A percentile compares a stretch with the other conserved stretches of the same genome.
These are phyloP conservation scores for Pseudozyma sp. DNA, from an alignment of 1,284 basidiomycete species.

Conservation along the genomic window DNA sequence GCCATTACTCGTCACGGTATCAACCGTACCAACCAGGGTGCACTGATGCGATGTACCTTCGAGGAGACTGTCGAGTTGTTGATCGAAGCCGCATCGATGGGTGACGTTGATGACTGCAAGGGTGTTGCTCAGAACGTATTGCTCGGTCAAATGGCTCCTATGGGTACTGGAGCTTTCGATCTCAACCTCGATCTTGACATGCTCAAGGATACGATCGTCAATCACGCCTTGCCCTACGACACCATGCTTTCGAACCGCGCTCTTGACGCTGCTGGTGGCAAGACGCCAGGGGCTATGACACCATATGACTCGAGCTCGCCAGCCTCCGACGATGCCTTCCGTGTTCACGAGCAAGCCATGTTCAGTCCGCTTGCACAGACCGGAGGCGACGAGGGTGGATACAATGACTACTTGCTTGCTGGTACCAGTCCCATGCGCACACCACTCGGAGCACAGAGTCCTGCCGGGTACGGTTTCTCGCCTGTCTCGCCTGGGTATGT, in stretches of 20 bases:
- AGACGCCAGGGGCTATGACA: constrained; percentile 67
- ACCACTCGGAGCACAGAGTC: constrained; percentile 63
- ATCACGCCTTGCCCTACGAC: constrained; percentile 83
- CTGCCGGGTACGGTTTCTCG: constrained; percentile 65
- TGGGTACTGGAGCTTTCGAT: constrained; percentile 80
- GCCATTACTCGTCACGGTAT: constrained; percentile 99
- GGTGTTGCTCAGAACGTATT: constrained; percentile 98
- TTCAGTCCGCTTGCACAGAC: constrained; percentile 94
- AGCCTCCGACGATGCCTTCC: constrained; percentile 71
- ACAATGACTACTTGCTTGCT: constrained; percentile 76
- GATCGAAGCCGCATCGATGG: constrained; percentile 97
- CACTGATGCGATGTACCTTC: constrained; percentile 97
- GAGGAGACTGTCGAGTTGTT: constrained; percentile 99
- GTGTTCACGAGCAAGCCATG: constrained; percentile 82
- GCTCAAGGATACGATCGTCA: constrained; percentile 98
- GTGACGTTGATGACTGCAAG: constrained; percentile 97
- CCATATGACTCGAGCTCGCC: constrained; percentile 81
- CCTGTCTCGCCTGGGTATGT: constrained; percentile 65
- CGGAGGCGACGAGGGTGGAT: constrained; percentile 82
- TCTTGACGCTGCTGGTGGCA: constrained; percentile 59
- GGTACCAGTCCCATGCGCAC: constrained; percentile 80
- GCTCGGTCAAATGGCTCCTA: constrained; percentile 96
- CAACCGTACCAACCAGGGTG: constrained; percentile 81
- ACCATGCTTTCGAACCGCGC: constrained; percentile 71
- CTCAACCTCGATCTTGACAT: constrained; percentile 96